Percentiles rank a stretch among this genome's conserved stretches.
Evolutionary conservation across 176 grass and related monocot species (phyloP).

Genomic region (Eremochloa ophiuroides): DNA sequence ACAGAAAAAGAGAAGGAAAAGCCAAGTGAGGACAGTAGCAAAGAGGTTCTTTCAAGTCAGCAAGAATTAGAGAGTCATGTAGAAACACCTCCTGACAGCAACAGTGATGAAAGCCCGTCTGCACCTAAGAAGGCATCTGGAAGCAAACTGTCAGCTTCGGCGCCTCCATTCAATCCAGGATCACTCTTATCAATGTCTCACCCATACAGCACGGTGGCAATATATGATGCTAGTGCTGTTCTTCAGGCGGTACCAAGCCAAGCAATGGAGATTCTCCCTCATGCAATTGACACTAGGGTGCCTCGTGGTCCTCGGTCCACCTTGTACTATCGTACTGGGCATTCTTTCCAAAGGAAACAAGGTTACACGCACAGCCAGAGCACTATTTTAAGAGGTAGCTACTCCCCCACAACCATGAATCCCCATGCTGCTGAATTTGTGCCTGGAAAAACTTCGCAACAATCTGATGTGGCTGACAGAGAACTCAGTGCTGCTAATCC

Average conservation of each 20-base stretch:
- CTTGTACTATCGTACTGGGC: slow-evolving; percentile 60
- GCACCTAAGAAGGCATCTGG: slow-evolving; percentile 50
- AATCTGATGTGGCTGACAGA: slow-evolving; percentile 43
- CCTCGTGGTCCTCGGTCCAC: slow-evolving; percentile 77
- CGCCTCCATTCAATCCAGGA: slow-evolving; percentile 92
- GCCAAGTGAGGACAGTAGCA: slow-evolving; percentile 38
- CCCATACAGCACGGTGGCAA: slow-evolving; percentile 58
- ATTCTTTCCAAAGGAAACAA: slow-evolving; percentile 76
- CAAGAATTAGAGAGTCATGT: slow-evolving; percentile 15
- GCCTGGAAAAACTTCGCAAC: slow-evolving; percentile 56
- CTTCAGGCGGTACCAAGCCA: slow-evolving; percentile 55
- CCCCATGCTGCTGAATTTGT: slow-evolving; percentile 97
- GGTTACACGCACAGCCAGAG: slow-evolving; percentile 64
- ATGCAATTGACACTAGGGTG: slow-evolving; percentile 70
- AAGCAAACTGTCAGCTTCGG: slow-evolving; percentile 97
- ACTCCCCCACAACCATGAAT: slow-evolving; percentile 61
- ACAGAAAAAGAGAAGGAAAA: slow-evolving; percentile 48
- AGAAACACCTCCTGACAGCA: slow-evolving; percentile 49
- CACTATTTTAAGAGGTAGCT: slow-evolving; percentile 34
- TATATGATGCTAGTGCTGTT: slow-evolving; percentile 62
- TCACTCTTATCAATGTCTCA: slow-evolving; percentile 66
- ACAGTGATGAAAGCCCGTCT: slow-evolving; percentile 41
- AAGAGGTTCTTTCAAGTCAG: slow-evolving; percentile 45
- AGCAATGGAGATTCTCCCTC: slow-evolving; percentile 56
- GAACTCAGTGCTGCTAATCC: slow-evolving; percentile 33